Evolutionary conservation across 1,284 basidiomycete genomes (phyloP), one percentile per base, ranked within the genome.

Genomic region (Pseudozyma flocculosa): DNA sequence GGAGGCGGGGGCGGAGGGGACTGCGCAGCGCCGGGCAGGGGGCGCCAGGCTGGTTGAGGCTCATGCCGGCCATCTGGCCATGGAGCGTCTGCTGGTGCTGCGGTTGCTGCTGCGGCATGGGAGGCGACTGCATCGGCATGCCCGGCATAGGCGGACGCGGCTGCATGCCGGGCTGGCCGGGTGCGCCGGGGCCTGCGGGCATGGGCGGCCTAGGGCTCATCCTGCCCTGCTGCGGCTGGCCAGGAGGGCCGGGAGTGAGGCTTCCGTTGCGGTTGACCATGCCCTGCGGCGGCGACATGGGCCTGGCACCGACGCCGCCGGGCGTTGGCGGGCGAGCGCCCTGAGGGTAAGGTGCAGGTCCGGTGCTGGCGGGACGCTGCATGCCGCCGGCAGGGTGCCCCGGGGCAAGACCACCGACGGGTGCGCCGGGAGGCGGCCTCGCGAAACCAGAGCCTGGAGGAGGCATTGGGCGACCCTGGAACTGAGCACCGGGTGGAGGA

Each of bases 11-110:
- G 46, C 17, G 39, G 39, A 4, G 14, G 24, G 4, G 17, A 15
- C 30, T 7, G 15, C n/a, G 26, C 8, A 40, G 42, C 14, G 45
- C 44, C 19, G 60, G 46, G 22, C 51, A 43, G 10, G 61, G 52
- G 14, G 50, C 2, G 55, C 53, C 21, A 58, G 65, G 18, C 23
- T 26, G 24, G n/a, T 60, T 54, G 13, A 72, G 50, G 34, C 66
- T 58, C 24, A 70, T 51, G 4, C 40, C 50, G 2, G 54, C 61
- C 68, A 72, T 68, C 30, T 68, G 68, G 15, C 60, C 53, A 11
- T 48, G n/a, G 10, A 64, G 43, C 21, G 22, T n/a, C 37, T 24
- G 23, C 36, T 18, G 42, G 14, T 32, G 30, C 9, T 4, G 13
- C 17, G 10, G 29, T 11, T 17, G 17, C 9, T 42, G 24, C 34